phyloP scores from a whole-genome alignment of 306 rosid species.

The Malus sylvestris region DNA sequence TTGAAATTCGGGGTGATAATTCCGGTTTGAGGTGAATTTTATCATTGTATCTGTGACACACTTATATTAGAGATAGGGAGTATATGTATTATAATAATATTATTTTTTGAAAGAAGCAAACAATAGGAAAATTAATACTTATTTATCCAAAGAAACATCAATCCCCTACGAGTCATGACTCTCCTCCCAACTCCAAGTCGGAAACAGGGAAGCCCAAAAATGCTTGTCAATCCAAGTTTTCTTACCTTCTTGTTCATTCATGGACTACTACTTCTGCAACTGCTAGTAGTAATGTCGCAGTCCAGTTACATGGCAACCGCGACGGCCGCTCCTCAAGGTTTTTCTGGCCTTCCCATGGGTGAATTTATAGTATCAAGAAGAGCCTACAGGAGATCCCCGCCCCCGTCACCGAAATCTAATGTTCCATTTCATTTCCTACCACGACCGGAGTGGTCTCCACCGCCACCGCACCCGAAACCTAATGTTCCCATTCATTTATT shows the following conservation, averaged over 20 bases:
- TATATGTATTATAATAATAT: neutral
- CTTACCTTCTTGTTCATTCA: neutral
- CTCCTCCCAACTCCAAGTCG: neutral
- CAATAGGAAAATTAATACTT: neutral
- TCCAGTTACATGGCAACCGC: neutral
- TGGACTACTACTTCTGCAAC: neutral
- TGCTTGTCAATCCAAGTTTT: neutral
- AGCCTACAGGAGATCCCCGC: neutral
- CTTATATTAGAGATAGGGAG: too few relatives aligned
- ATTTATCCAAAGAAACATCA: neutral
- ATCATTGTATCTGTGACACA: too few relatives aligned
- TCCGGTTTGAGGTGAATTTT: neutral
- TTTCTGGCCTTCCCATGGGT: neutral
- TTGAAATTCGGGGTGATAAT: neutral
- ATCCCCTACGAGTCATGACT: neutral
- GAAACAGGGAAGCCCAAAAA: neutral
- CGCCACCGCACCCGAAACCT: neutral
- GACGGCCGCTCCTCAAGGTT: neutral
- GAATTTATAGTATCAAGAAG: neutral
- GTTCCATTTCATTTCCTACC: neutral
- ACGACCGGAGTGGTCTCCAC: neutral
- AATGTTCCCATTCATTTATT: neutral
- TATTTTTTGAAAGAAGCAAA: neutral
- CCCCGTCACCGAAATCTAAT: neutral
- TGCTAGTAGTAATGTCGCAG: neutral